These are phyloP conservation scores for Patellifolia procumbens DNA, from an alignment of 179 eudicot genomes.

Conservation along the genomic window DNA sequence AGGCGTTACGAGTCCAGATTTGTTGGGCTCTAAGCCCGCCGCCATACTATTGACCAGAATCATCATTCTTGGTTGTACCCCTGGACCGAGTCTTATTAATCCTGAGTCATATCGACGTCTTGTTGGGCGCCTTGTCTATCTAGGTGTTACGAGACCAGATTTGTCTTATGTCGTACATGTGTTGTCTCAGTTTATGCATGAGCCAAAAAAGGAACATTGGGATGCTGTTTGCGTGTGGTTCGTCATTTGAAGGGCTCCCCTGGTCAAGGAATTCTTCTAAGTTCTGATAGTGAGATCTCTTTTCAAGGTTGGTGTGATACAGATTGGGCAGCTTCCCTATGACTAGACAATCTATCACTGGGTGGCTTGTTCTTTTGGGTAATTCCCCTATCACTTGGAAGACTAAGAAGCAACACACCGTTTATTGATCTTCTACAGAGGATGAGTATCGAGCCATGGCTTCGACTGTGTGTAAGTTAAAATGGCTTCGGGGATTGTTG, in stretches of 20 bases:
- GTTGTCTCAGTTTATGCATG: neutral
- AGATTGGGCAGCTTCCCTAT: neutral
- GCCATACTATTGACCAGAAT: no score
- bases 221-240: no score
- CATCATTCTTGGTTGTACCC: neutral
- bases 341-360: neutral
- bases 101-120: neutral
- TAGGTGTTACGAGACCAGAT: neutral
- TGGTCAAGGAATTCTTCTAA: neutral
- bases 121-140: neutral
- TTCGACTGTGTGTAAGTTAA: no score
- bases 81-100: neutral
- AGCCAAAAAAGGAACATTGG: neutral
- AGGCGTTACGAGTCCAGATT: neutral
- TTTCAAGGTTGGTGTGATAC: neutral
- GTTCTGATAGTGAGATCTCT: neutral
- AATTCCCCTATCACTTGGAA: neutral
- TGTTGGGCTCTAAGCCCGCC: neutral
- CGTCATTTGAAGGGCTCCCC: neutral
- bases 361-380: neutral
- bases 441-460: neutral
- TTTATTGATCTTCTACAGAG: neutral
- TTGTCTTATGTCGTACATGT: neutral
- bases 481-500: no score
- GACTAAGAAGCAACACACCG: neutral